A percentile compares a stretch with the other conserved stretches of the same genome.
phyloP scores from a whole-genome alignment of 2,329 filamentous ascomycete species.

The Fusarium chlamydosporum region DNA sequence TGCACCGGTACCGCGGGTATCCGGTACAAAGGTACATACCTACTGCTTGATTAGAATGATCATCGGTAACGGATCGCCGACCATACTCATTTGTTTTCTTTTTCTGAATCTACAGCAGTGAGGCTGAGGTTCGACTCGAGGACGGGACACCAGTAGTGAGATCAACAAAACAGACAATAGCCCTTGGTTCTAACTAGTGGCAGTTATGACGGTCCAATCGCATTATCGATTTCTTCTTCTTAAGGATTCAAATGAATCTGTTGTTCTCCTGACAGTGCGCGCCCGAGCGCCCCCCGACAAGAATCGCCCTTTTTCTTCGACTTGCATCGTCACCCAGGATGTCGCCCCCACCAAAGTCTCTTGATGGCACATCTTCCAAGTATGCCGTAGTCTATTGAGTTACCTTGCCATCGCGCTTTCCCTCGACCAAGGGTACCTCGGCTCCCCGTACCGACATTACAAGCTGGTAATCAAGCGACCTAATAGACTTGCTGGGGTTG shows the following conservation, averaged over 20 bases:
- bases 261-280: slow-evolving; percentile 36
- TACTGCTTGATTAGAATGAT: neutral
- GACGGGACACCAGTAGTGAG: slow-evolving; percentile 15
- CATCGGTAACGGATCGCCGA: slow-evolving; percentile 17
- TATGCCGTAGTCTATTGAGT: neutral
- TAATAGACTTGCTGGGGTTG: slow-evolving; percentile 10
- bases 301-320: slow-evolving; percentile 31
- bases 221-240: slow-evolving; percentile 17
- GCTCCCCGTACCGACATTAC: slow-evolving; percentile 45
- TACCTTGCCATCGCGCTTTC: neutral
- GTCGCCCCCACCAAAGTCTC: slow-evolving; percentile 15
- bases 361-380: slow-evolving; percentile 8
- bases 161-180: slow-evolving; percentile 21
- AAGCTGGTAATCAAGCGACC: slow-evolving; percentile 17
- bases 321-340: slow-evolving; percentile 11
- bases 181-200: slow-evolving; percentile 25
- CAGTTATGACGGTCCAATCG: slow-evolving; percentile 26
- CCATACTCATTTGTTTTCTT: slow-evolving; percentile 4
- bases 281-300: slow-evolving; percentile 10
- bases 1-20: neutral
- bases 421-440: slow-evolving; percentile 37
- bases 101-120: slow-evolving; percentile 20
- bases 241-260: slow-evolving; percentile 33
- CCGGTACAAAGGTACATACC: neutral
- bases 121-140: slow-evolving; percentile 29